A percentile compares a stretch with the other conserved stretches of the same genome.
These are phyloP conservation scores for Epichloe uncinata DNA, from an alignment of 2,329 filamentous ascomycete genomes.

Conservation along the genomic window DNA sequence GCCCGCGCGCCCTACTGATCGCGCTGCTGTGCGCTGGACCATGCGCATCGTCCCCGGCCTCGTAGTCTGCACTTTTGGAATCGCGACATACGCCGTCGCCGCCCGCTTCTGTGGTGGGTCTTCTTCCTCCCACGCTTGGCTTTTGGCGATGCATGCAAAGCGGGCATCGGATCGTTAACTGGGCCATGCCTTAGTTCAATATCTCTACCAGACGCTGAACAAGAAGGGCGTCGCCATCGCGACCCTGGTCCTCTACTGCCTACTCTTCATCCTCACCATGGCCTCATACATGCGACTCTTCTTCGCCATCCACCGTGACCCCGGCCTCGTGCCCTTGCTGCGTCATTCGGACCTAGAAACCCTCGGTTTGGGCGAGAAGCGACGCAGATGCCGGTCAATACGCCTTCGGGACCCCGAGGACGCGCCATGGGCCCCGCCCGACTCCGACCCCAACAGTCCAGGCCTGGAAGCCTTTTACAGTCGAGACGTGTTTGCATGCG, in stretches of 20 bases:
- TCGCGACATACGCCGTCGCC: conserved; percentile 59
- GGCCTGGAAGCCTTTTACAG: conserved; percentile 67
- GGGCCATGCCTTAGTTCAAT: conserved; percentile 38
- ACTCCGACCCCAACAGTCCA: conserved; percentile 44
- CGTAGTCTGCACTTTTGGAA: conserved; percentile 51
- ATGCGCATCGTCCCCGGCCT: conserved; percentile 54
- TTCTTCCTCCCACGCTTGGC: neutral
- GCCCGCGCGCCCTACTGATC: conserved; percentile 14
- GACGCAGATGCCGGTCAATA: conserved; percentile 2
- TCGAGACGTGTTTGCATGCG: conserved; percentile 73
- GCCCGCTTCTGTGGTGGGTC: conserved; percentile 13
- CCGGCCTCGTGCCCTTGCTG: conserved; percentile 56
- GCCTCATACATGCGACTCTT: conserved; percentile 59
- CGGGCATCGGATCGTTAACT: too few relatives aligned
- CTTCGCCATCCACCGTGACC: conserved; percentile 51
- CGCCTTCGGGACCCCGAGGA: conserved; percentile 15
- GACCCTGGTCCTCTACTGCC: conserved; percentile 59
- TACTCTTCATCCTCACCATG: conserved; percentile 55
- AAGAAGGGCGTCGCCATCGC: conserved; percentile 47
- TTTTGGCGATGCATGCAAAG: too few relatives aligned
- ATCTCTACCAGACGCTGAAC: conserved; percentile 42
- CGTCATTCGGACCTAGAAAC: conserved; percentile 23
- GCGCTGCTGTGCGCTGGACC: conserved; percentile 19
- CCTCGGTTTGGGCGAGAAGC: conserved; percentile 10
- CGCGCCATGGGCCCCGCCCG: conserved; percentile 23